Conservation (phyloP, 768 basidiomycete species). For the Leccinum olivaceopallidum region DNA sequence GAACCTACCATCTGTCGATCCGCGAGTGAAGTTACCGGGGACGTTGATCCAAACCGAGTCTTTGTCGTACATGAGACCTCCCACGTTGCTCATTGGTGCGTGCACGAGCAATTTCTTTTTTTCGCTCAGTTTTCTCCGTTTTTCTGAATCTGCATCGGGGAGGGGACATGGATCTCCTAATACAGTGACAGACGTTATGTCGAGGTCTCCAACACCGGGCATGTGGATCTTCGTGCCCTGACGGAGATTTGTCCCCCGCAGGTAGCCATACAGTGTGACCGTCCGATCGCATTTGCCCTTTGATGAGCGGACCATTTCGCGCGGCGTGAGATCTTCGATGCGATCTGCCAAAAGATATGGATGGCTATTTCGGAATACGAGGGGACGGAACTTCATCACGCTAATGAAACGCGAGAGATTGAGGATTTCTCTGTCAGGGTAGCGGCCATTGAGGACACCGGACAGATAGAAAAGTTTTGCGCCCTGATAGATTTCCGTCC, state of each 20-base stretch:
- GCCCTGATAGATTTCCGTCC: conserved; percentile 99
- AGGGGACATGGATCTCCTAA: conserved; percentile 96
- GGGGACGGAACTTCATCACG: conserved; percentile 98
- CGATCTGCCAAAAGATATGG: conserved; percentile 95
- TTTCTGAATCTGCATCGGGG: conserved; percentile 89
- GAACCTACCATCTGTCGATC: conserved; percentile 60
- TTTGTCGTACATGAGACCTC: conserved; percentile 96
- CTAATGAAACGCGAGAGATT: conserved; percentile 95
- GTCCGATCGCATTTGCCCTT: conserved; percentile 93
- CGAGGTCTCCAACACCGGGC: conserved; percentile 91
- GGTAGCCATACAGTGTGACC: conserved; percentile 92
- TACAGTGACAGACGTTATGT: conserved; percentile 67
- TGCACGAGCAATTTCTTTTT: conserved; percentile 91
- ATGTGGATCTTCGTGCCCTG: conserved; percentile 83
- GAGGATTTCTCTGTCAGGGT: conserved; percentile 94
- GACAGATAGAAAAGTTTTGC: conserved; percentile 98
- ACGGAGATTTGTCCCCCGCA: conserved; percentile 85
- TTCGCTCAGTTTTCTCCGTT: conserved; percentile 88
- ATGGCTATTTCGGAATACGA: conserved; percentile 93
- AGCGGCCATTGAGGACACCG: conserved; percentile 95
- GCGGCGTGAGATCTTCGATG: conserved; percentile 90
- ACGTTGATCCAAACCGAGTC: conserved; percentile 99
- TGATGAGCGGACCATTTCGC: conserved; percentile 73
- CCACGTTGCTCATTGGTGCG: conserved; percentile 98
- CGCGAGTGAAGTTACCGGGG: conserved; percentile 88